phyloP scores from a whole-genome alignment of 495 filamentous ascomycete genomes.

The Parathielavia hyrcaniae region DNA sequence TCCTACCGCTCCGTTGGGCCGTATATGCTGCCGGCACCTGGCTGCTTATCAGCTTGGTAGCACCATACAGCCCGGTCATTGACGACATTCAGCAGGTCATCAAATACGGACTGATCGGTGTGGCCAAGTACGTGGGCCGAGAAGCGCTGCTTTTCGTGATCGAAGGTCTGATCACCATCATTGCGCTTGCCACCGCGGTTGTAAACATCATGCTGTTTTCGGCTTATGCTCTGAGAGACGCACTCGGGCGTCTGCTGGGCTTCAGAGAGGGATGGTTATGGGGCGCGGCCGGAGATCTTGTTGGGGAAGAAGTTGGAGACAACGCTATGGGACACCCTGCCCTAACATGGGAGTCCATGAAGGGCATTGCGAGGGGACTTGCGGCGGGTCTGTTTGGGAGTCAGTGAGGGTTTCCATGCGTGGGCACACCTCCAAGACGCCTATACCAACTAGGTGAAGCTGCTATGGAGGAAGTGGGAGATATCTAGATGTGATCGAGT shows the following conservation, averaged over 20 bases:
- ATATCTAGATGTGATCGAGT: too few relatives aligned
- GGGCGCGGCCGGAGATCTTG: neutral
- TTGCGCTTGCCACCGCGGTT: neutral
- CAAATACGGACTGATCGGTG: neutral
- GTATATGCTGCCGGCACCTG: neutral
- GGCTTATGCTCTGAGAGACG: neutral
- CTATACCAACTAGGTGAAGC: too few relatives aligned
- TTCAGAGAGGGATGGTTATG: neutral
- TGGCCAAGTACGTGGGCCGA: neutral
- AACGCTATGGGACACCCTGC: neutral
- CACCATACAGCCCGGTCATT: neutral
- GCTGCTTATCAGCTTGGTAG: slow-evolving; percentile 2
- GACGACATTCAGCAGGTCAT: neutral
- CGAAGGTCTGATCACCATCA: neutral
- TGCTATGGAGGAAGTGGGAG: too few relatives aligned
- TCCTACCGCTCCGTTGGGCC: neutral
- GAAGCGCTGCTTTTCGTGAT: slow-evolving; percentile 2
- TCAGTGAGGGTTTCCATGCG: too few relatives aligned
- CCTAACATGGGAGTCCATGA: slow-evolving; percentile 1
- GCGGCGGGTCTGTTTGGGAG: neutral
- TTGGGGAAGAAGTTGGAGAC: neutral
- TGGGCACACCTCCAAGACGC: too few relatives aligned
- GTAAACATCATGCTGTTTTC: neutral
- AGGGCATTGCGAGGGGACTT: neutral
- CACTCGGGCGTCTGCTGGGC: neutral